These are phyloP conservation scores for Acrocalymma vagum DNA, from an alignment of 2,329 filamentous ascomycete species.

Conservation along the genomic window DNA sequence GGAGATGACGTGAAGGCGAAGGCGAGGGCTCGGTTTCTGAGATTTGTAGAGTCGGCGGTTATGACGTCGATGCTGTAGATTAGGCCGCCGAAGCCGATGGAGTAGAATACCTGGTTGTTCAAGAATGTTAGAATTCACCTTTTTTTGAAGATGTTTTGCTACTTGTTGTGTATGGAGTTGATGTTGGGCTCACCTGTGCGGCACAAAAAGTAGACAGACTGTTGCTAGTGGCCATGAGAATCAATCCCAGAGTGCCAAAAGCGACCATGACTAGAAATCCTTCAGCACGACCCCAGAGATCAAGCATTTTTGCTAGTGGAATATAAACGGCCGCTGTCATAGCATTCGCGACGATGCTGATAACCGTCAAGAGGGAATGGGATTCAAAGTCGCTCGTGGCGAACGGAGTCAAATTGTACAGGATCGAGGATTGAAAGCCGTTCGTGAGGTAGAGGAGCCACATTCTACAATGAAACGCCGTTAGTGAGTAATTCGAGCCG, in stretches of 20 bases:
- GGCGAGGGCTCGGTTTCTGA: conserved; percentile 57
- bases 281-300: conserved; percentile 48
- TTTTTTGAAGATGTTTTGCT: no score
- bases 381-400: conserved; percentile 35
- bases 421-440: conserved; percentile 46
- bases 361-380: conserved; percentile 29
- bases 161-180: no score
- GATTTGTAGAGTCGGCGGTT: conserved; percentile 68
- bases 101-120: conserved; percentile 62
- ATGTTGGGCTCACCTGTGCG: conserved; percentile 7
- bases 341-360: conserved; percentile 22
- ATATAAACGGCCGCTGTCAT: conserved; percentile 40
- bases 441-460: conserved; percentile 50
- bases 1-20: conserved; percentile 69
- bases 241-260: conserved; percentile 50
- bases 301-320: conserved; percentile 46
- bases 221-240: conserved; percentile 70
- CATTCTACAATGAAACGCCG: not conserved
- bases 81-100: conserved; percentile 67
- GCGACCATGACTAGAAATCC: conserved; percentile 41
- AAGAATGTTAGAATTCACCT: no score
- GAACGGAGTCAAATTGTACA: conserved; percentile 36
- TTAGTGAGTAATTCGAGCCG: no score
- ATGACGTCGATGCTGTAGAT: conserved; percentile 70
- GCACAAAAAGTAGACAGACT: conserved; percentile 51